Percentiles rank a stretch among this genome's conserved stretches.
Conservation (phyloP, 164 flowering plant species). For the Vitis labrusca region DNA sequence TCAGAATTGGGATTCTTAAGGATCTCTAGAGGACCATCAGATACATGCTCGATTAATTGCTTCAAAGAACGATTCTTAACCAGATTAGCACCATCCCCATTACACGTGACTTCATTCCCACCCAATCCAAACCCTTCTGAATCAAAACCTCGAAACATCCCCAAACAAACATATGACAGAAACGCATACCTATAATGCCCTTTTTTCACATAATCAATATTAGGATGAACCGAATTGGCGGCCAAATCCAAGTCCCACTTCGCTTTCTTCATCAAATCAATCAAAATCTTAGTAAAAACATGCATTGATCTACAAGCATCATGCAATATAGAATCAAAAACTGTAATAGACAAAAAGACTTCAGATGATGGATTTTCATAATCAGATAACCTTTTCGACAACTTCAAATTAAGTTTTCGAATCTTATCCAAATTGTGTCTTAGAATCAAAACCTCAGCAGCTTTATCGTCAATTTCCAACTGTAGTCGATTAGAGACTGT, state of each 20-base stretch:
- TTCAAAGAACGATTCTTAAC: slow-evolving; percentile 28
- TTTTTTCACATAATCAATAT: slow-evolving; percentile 54
- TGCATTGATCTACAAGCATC: slow-evolving; percentile 56
- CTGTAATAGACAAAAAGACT: slow-evolving; percentile 54
- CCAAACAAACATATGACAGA: slow-evolving; percentile 78
- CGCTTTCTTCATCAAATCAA: slow-evolving; percentile 69
- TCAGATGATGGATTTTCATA: slow-evolving; percentile 25
- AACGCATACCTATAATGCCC: slow-evolving; percentile 74
- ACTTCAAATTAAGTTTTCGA: slow-evolving; percentile 36
- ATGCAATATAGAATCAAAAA: slow-evolving; percentile 62
- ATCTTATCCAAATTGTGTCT: slow-evolving; percentile 55
- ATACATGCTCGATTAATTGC: slow-evolving; percentile 63
- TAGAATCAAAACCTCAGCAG: slow-evolving; percentile 44
- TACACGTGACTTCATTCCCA: slow-evolving; percentile 27
- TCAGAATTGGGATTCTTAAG: slow-evolving; percentile 46
- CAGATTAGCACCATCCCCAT: slow-evolving; percentile 17
- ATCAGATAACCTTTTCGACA: slow-evolving; percentile 42
- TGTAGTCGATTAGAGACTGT: slow-evolving; percentile 67
- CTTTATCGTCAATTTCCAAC: slow-evolving; percentile 72
- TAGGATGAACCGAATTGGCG: slow-evolving; percentile 60
- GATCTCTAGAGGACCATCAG: slow-evolving; percentile 62
- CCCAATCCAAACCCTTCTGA: slow-evolving; percentile 47
- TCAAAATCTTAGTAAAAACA: slow-evolving; percentile 67
- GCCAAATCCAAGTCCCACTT: slow-evolving; percentile 91
- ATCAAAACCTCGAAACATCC: slow-evolving; percentile 76